A percentile compares a stretch with the other conserved stretches of the same genome.
These are phyloP conservation scores for Pestalotiopsis sp. DNA, from an alignment of 2,329 filamentous ascomycete genomes.

Conservation along the genomic window DNA sequence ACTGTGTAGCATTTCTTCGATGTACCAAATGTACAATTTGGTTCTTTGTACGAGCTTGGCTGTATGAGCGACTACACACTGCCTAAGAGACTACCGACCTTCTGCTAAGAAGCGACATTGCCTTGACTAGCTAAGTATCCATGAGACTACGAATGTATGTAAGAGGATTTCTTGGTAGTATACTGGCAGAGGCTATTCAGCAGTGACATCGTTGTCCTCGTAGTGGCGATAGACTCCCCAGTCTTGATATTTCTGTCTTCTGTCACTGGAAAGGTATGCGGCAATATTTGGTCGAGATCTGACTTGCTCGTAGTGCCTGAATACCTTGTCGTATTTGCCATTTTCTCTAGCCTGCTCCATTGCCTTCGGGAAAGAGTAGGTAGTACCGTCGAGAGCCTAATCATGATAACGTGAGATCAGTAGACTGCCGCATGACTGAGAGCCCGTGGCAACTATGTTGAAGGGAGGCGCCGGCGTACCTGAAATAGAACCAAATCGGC, in stretches of 20 bases:
- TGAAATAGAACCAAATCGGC: slow-evolving; percentile 75
- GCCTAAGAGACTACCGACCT: too few species aligned
- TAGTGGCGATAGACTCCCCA: slow-evolving; percentile 71
- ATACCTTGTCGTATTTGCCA: slow-evolving; percentile 61
- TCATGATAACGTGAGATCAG: neutral
- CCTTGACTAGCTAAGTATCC: too few species aligned
- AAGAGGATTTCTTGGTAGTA: too few species aligned
- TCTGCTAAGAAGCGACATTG: too few species aligned
- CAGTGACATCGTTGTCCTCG: slow-evolving; percentile 62
- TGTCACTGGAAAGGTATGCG: slow-evolving; percentile 66
- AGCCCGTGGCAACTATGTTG: too few species aligned
- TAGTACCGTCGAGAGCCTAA: slow-evolving; percentile 56
- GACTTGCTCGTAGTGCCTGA: slow-evolving; percentile 64
- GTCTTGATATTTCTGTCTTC: slow-evolving; percentile 59
- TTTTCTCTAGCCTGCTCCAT: slow-evolving; percentile 53
- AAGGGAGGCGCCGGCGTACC: slow-evolving; percentile 34
- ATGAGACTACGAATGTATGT: too few species aligned
- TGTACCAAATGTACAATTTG: too few species aligned
- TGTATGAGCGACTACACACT: too few species aligned
- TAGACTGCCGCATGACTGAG: neutral
- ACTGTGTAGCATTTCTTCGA: too few species aligned
- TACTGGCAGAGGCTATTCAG: neutral
- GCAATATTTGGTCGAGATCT: slow-evolving; percentile 64
- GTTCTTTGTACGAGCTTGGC: too few species aligned
- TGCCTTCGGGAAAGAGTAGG: slow-evolving; percentile 70